Evolutionary conservation across 805 yeast genomes (phyloP), one percentile per base, ranked within the genome.

Genomic region (Gaillardinia entomophila): DNA sequence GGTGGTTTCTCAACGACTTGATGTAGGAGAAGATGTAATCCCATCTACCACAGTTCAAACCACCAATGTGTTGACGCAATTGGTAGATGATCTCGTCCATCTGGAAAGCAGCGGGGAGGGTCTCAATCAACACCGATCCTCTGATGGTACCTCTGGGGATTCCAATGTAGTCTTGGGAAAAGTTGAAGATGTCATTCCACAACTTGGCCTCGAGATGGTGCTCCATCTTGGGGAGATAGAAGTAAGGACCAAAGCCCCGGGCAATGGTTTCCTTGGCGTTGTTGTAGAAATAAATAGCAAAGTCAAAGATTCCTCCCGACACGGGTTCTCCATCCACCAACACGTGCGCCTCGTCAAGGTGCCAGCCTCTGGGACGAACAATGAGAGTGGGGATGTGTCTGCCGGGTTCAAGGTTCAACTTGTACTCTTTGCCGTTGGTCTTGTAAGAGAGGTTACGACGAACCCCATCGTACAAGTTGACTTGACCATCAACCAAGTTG

Each of bases 341-440:
- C 30, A 83, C 66, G 51, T 83, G 94, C 55, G 73, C 71, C 54
- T 83, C 94, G 23, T 67, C 77, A 74, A 83, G 71, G 57, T 83
- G 94, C 89, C 90, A 82, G 31, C 94, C 92, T 66, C 94, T 74
- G 52, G 94, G 94, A 66, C 94, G 75, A 35, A 82, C 88, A 55
- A 83, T 80, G 55, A 83, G 62, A 27, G 88, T 83, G 40, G 90
- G 90, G 32, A 80, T 67, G 51, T 79, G 79, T 54, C 71, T 69
- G 34, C 68, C 72, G 35, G 66, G 66, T 38, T 63, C 65, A 48
- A 51, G 60, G 48, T 69, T 60, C 48, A 68, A 63, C 39, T 52
- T 48, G 48, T 68, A 68, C 34, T 49, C 49, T 65, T 77, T 57
- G 41, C 67, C 68, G 49, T 69, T 61, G 46, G 69, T 43, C 15